phyloP scores from a whole-genome alignment of 2,329 filamentous ascomycete species.

The Cladosporium phlei region DNA sequence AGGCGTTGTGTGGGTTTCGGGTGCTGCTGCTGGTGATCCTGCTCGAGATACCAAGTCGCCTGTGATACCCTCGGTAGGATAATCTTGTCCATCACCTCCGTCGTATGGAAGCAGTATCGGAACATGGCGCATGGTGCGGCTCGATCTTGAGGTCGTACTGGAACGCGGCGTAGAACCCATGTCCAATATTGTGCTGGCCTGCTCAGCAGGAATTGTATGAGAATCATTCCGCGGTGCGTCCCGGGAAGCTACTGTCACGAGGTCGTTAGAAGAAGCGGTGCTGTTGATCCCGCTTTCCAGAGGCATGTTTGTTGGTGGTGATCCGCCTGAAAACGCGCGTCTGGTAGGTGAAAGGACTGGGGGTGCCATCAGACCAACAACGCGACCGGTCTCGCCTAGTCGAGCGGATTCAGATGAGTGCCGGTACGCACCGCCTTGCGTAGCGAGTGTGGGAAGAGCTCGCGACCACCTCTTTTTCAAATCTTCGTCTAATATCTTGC shows the following conservation, averaged over 20 bases:
- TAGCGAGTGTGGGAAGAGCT: neutral
- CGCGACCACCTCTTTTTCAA: slow-evolving; percentile 14
- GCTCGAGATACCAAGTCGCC: neutral
- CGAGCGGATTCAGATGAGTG: too few relatives aligned
- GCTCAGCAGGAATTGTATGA: neutral
- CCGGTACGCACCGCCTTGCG: too few relatives aligned
- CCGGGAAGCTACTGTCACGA: neutral
- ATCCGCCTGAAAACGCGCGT: neutral
- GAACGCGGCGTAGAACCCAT: neutral
- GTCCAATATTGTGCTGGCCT: slow-evolving; percentile 1
- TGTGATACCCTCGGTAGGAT: slow-evolving; percentile 6
- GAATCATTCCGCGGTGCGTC: slow-evolving; percentile 4
- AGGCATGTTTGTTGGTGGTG: neutral
- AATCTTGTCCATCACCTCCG: slow-evolving; percentile 12
- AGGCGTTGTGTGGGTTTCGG: neutral
- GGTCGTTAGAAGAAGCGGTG: neutral
- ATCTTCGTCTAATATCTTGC: slow-evolving; percentile 65
- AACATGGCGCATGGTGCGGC: slow-evolving; percentile 14
- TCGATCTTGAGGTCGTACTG: neutral
- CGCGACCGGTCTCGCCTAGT: neutral
- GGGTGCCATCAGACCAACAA: neutral
- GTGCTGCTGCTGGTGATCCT: neutral
- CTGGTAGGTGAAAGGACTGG: neutral
- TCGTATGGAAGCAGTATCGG: slow-evolving; percentile 17
- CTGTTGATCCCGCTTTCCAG: neutral